A percentile compares a stretch with the other conserved stretches of the same genome.
These are phyloP conservation scores for Hydnomerulius pinastri DNA, from an alignment of 768 basidiomycete species.

Conservation along the genomic window DNA sequence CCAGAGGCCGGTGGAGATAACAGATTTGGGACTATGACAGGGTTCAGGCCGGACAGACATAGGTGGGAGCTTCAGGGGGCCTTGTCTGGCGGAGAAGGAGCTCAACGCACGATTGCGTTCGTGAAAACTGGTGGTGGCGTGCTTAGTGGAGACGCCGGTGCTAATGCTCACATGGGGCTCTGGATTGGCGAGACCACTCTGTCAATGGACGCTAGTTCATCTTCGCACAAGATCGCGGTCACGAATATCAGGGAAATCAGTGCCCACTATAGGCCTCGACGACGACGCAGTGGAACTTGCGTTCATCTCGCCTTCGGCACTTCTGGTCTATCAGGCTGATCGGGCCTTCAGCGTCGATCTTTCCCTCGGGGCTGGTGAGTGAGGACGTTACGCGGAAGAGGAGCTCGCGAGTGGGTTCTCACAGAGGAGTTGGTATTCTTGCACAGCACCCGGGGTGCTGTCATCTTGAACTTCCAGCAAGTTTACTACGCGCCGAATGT, in stretches of 20 bases:
- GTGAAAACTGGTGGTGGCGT: slow-evolving; percentile 60
- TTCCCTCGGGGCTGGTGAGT: slow-evolving; percentile 42
- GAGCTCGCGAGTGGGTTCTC: slow-evolving; percentile 56
- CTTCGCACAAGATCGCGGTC: slow-evolving; percentile 39
- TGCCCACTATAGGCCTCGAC: slow-evolving; percentile 46
- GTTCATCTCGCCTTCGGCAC: slow-evolving; percentile 56
- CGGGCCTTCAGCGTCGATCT: slow-evolving; percentile 55
- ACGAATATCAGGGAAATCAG: slow-evolving; percentile 52
- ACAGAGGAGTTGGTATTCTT: slow-evolving; percentile 58
- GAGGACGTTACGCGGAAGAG: slow-evolving; percentile 48
- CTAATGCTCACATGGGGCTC: slow-evolving; percentile 62
- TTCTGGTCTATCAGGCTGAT: slow-evolving; percentile 60
- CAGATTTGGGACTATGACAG: too few species aligned
- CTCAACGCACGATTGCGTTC: too few species aligned
- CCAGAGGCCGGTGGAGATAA: too few species aligned
- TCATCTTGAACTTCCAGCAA: slow-evolving; percentile 71
- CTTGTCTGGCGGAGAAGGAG: too few species aligned
- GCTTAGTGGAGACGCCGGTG: slow-evolving; percentile 63
- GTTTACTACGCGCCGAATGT: slow-evolving; percentile 58
- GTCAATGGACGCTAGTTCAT: slow-evolving; percentile 33
- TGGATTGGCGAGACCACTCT: slow-evolving; percentile 63
- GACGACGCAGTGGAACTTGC: slow-evolving; percentile 49
- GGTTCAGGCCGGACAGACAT: too few species aligned
- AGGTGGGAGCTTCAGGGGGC: too few species aligned
- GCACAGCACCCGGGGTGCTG: slow-evolving; percentile 43